Percentiles rank a stretch among this genome's conserved stretches.
phyloP scores from a whole-genome alignment of 257 asterid genomes.

The Solanum bukasovii region DNA sequence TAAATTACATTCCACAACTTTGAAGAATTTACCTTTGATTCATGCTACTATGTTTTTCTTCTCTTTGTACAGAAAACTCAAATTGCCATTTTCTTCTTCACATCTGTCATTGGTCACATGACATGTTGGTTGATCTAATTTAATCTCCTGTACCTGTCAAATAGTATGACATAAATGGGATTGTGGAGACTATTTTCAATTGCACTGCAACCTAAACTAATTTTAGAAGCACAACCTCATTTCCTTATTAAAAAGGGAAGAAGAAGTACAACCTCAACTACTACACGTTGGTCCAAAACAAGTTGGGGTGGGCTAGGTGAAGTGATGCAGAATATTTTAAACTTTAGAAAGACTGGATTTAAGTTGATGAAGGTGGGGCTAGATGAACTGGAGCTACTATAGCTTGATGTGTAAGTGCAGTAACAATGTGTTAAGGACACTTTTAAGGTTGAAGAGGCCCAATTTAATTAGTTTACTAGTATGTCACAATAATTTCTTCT shows the following conservation, averaged over 20 bases:
- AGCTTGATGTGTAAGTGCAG: background rate
- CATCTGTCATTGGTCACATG: background rate
- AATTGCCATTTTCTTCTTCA: background rate
- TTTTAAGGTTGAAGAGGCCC: background rate
- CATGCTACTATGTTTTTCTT: background rate
- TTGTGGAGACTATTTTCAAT: background rate
- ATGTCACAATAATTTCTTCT: background rate
- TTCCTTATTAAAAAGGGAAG: background rate
- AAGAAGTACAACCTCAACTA: background rate
- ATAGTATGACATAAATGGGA: background rate
- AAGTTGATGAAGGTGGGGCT: background rate
- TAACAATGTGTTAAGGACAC: background rate
- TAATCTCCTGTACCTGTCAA: background rate
- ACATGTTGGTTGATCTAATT: background rate
- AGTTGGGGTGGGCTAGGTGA: background rate
- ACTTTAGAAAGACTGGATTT: background rate
- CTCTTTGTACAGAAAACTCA: background rate
- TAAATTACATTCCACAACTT: background rate
- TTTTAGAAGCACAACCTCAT: background rate
- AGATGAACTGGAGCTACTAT: background rate
- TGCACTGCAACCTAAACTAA: background rate
- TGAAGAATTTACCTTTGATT: background rate
- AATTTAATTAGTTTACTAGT: background rate
- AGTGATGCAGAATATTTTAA: background rate
- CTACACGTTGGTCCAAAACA: background rate